Evolutionary conservation across 2,329 filamentous ascomycete species (phyloP), one percentile per base, ranked within the genome.

Genomic region (Colletotrichum liriopes): DNA sequence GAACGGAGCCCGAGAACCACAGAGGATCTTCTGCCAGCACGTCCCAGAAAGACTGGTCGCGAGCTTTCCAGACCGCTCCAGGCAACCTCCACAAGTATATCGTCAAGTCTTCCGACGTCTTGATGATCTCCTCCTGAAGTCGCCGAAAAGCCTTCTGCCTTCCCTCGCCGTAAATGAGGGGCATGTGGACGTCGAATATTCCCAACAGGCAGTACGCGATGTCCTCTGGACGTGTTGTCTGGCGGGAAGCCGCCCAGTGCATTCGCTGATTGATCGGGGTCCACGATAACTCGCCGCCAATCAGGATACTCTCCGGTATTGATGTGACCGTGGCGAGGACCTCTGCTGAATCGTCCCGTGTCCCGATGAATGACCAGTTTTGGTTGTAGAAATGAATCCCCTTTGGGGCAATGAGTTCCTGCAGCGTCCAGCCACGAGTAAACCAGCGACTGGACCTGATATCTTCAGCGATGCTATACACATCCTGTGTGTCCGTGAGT

Each of bases 161-260:
- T 23, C 77, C 77, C 60, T 79, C 78, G n/a, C 78, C 76, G 37
- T 79, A 80, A 0, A 76, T 62, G n/a, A 77, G 65, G 3, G 76
- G 71, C 75, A 80, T 78, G 23, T 74, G 77, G 18, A 79, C 71
- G 39, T 71, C 68, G 35, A 80, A 78, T 5, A 79, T 61, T 18
- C 78, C 77, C 14, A 79, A 54, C 6, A 80, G 63, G 12, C 73
- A 77, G 52, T 78, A 79, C 0, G 77, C 77, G 9, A 67, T 60
- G 63, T 80, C 77, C 58, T 79, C 74, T 64, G 52, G 4, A 3
- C 75, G 58, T 1, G 67, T 77, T 5, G 75, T 78, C 54, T 72
- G n/a, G 29, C 78, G 62, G 5, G 59, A 63, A 3, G 77, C 72
- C 43, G 75, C 77, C 78, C 78, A 80, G 9, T 74, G 77, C 78